phyloP scores from a whole-genome alignment of 495 filamentous ascomycete species.

The Aspergillus campestris region DNA sequence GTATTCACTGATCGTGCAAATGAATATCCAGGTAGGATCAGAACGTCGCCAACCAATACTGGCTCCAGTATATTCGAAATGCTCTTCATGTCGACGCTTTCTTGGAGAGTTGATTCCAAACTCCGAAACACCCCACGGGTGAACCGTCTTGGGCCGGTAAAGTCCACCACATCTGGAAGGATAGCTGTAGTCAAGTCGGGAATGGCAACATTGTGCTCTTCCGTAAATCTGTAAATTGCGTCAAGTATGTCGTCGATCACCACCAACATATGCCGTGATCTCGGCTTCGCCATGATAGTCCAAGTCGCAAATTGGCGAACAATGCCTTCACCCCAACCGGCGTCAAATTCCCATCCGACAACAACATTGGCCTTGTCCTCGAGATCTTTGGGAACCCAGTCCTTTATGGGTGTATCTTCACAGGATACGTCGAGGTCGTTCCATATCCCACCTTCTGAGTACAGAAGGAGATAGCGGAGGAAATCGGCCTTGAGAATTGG shows the following conservation, averaged over 20 bases:
- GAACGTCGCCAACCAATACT: conserved; percentile 15
- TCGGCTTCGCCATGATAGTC: conserved; percentile 30
- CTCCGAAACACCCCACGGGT: conserved; percentile 8
- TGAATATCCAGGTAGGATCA: conserved; percentile 19
- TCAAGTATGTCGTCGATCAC: conserved; percentile 17
- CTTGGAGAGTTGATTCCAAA: conserved; percentile 7
- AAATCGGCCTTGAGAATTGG: conserved; percentile 34
- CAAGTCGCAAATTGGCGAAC: conserved; percentile 31
- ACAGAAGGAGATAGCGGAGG: conserved; percentile 32
- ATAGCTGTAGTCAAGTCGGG: not conserved
- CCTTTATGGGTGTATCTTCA: conserved; percentile 20
- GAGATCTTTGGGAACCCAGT: conserved; percentile 29
- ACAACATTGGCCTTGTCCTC: conserved; percentile 21
- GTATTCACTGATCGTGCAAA: conserved; percentile 16
- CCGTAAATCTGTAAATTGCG: conserved; percentile 1
- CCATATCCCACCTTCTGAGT: conserved; percentile 36
- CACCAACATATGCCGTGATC: not conserved
- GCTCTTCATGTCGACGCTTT: conserved; percentile 9
- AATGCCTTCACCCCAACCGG: conserved; percentile 14
- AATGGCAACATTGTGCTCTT: not conserved
- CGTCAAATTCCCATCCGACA: conserved; percentile 35
- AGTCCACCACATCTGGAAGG: conserved; percentile 13
- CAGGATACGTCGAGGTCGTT: conserved; percentile 34
- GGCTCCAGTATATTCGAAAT: conserved; percentile 15
- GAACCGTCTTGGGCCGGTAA: conserved; percentile 16